Base-by-base conservation (phyloP, 345 rosid species). In the Pistacia atlantica region DNA sequence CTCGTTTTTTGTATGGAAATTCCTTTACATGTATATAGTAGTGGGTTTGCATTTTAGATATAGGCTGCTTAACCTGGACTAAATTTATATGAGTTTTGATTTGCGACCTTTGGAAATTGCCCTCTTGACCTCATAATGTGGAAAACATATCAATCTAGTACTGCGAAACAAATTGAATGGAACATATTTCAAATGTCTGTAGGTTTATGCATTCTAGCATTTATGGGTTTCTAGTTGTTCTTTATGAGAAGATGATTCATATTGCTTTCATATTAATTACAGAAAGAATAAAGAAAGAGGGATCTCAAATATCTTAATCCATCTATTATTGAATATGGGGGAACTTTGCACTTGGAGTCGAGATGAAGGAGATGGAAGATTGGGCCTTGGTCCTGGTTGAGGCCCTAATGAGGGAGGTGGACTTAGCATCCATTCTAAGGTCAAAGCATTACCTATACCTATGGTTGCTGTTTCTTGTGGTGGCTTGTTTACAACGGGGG, bases 391-490 rank as follows among this genome's bases (percentile, higher is more conserved):
- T 61, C 93, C 98, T 80, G 89, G 88, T 8, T 82, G 90, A 38
- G 98, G 99, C 63, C 99, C 97, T 49, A 92, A 93, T 73, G 97
- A 92, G 86, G 97, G 88, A 38, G 98, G 97, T 71, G 94, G 98
- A 68, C 90, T 89, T 68, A 91, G 99, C 80, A 85, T 93, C 73
- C 99, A 97, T n/a, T 90, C 91, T 72, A 83, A 82, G 79, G 92
- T 93, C 56, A 90, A 90, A 82, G 92, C 88, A 55, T 81, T 93
- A 42, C 80, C 92, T 25, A 87, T 82, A 17, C 93, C 96, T 11
- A 83, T 88, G 33, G 85, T 90, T 71, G 90, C 97, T 66, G 97
- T 91, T 75, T 91, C 83, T 25, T 96, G 99, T 82, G 97, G 98
- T 75, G 98, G 97, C 49, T 96, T 95, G 84, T 93, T 90, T 92